Conservation (phyloP, 176 grass and related monocot species). For the Hyparrhenia diplandra region DNA sequence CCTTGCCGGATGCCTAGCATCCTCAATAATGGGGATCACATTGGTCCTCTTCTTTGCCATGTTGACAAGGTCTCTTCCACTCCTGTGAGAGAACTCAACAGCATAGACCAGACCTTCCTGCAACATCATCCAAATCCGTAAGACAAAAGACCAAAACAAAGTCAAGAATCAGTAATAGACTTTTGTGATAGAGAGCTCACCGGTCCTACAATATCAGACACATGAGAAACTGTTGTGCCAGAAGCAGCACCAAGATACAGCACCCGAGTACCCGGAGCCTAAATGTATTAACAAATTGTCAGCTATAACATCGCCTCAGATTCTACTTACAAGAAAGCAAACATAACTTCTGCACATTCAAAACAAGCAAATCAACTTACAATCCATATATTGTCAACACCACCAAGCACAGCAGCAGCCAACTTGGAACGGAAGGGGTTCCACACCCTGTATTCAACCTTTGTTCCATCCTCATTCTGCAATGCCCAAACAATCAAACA, state of each 20-base stretch:
- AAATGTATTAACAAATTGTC: not conserved
- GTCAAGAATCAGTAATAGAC: accelerated
- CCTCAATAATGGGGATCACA: constrained; percentile 94
- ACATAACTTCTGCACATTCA: not conserved
- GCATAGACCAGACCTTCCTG: constrained; percentile 86
- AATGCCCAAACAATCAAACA: not conserved
- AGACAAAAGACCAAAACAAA: not conserved
- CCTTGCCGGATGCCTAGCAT: constrained; percentile 83
- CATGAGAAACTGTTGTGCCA: constrained; percentile 79
- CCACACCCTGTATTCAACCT: constrained; percentile 85
- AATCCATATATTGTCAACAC: constrained; percentile 88
- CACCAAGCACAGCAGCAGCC: constrained; percentile 76
- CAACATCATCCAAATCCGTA: not conserved
- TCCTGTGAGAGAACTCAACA: constrained; percentile 95
- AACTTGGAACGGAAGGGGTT: constrained; percentile 93
- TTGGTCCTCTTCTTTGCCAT: constrained; percentile 98
- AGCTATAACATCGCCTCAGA: not conserved
- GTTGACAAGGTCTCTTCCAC: constrained; percentile 89
- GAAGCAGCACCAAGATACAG: constrained; percentile 92
- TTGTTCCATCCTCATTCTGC: constrained; percentile 68
- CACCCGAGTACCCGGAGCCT: constrained; percentile 74
- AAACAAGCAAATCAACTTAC: constrained; percentile 26
- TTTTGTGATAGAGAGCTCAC: constrained; percentile 20
- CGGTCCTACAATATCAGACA: constrained; percentile 85
- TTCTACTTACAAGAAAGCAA: too few relatives aligned